A percentile compares a stretch with the other conserved stretches of the same genome.
phyloP scores from a whole-genome alignment of 768 basidiomycete genomes.

The Calvatia gigantea region DNA sequence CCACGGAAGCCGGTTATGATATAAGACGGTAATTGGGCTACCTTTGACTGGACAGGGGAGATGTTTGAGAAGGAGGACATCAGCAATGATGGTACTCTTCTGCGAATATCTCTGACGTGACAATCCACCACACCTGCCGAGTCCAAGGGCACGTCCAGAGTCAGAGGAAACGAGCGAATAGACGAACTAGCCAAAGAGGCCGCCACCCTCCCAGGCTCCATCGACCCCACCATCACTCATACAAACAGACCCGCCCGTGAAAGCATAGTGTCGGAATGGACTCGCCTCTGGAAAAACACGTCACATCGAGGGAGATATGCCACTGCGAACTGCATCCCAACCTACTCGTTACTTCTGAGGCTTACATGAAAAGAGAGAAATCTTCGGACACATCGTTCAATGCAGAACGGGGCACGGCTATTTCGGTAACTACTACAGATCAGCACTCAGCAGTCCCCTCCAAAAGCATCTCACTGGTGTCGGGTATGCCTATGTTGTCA shows the following conservation, averaged over 20 bases:
- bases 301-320: background rate
- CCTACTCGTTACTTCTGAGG: background rate
- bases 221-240: background rate
- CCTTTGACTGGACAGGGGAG: slow-evolving; percentile 98
- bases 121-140: slow-evolving; percentile 96
- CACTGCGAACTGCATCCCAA: background rate
- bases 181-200: slow-evolving; percentile 24
- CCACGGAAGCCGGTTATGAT: slow-evolving; percentile 75
- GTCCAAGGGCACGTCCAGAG: slow-evolving; percentile 88
- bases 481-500: too few species aligned
- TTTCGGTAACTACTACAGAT: background rate
- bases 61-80: slow-evolving; percentile 82
- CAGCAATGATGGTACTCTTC: slow-evolving; percentile 88
- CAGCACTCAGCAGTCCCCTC: background rate
- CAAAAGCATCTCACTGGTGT: background rate
- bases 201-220: background rate
- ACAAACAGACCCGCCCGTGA: background rate
- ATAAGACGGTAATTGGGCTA: slow-evolving; percentile 86
- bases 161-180: slow-evolving; percentile 23
- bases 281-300: background rate
- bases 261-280: background rate
- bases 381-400: background rate
- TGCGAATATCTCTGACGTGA: slow-evolving; percentile 79
- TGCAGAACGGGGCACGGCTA: background rate
- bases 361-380: background rate